A percentile compares a stretch with the other conserved stretches of the same genome.
Conservation (phyloP, 768 basidiomycete genomes). For the Pleurotus giganteus region DNA sequence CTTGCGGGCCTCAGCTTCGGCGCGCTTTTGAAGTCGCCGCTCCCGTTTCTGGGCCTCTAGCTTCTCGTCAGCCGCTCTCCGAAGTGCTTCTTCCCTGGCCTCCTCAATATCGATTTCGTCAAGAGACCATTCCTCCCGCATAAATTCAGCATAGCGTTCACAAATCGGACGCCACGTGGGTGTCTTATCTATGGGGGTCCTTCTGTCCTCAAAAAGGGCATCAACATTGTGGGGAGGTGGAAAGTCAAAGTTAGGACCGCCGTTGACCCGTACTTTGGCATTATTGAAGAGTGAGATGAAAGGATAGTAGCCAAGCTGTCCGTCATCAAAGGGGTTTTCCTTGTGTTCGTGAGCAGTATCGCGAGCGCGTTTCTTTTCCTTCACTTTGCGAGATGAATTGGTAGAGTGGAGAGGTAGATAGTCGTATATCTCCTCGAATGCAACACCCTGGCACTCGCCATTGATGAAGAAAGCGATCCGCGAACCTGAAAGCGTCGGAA, state of each 20-base stretch:
- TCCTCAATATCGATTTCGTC: slow-evolving; percentile 78
- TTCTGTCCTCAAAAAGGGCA: slow-evolving; percentile 42
- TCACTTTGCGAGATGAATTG: slow-evolving; percentile 58
- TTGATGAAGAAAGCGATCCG: slow-evolving; percentile 90
- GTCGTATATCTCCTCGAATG: slow-evolving; percentile 88
- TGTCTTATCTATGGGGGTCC: slow-evolving; percentile 23
- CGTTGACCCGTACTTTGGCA: slow-evolving; percentile 80
- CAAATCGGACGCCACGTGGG: slow-evolving; percentile 75
- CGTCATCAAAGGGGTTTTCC: slow-evolving; percentile 91
- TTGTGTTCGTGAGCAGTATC: slow-evolving; percentile 71
- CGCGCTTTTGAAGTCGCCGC: slow-evolving; percentile 46
- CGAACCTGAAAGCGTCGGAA: slow-evolving; percentile 71
- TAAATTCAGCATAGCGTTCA: slow-evolving; percentile 85
- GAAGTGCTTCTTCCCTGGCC: slow-evolving; percentile 44
- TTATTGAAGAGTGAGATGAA: slow-evolving; percentile 93
- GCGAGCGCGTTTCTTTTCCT: slow-evolving; percentile 60
- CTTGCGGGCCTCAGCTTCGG: slow-evolving; percentile 52
- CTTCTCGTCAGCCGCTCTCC: slow-evolving; percentile 35
- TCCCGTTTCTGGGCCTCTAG: slow-evolving; percentile 49
- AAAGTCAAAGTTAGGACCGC: slow-evolving; percentile 84
- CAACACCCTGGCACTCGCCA: slow-evolving; percentile 78
- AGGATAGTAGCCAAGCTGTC: slow-evolving; percentile 92
- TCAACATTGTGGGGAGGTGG: slow-evolving; percentile 82
- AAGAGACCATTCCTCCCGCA: slow-evolving; percentile 76
- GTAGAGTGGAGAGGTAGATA: slow-evolving; percentile 78